These are phyloP conservation scores for Calocybe indica DNA, from an alignment of 768 basidiomycete species.

Conservation along the genomic window DNA sequence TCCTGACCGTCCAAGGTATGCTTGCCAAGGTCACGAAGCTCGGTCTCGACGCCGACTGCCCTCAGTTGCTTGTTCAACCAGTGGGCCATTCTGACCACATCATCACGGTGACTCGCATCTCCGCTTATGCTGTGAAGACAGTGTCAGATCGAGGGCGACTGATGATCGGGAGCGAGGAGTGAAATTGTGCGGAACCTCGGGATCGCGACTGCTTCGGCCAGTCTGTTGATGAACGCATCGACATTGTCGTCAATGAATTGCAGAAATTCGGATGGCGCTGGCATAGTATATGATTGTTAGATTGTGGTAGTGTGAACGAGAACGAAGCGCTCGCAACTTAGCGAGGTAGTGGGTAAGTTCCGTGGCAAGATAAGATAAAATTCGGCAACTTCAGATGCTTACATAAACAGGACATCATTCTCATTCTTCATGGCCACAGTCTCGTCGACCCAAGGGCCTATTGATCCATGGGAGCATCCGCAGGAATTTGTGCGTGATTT, in stretches of 20 bases:
- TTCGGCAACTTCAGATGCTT: conserved; percentile 6
- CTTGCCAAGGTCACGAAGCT: conserved; percentile 68
- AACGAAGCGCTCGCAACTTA: conserved; percentile 1
- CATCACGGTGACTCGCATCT: conserved; percentile 62
- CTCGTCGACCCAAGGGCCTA: conserved; percentile 9
- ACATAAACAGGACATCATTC: neutral
- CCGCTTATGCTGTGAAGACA: conserved; percentile 50
- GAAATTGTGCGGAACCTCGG: conserved; percentile 45
- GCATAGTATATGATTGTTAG: conserved; percentile 25
- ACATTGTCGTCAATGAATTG: conserved; percentile 63
- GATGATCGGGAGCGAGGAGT: neutral
- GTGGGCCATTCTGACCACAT: conserved; percentile 82
- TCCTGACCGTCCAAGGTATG: conserved; percentile 64
- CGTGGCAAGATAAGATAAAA: conserved; percentile 8
- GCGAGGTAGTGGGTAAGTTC: neutral
- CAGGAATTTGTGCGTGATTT: conserved; percentile 8
- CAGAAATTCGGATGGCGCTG: conserved; percentile 43
- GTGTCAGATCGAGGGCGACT: neutral
- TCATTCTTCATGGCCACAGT: conserved; percentile 9
- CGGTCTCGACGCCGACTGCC: conserved; percentile 72
- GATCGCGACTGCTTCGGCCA: conserved; percentile 79
- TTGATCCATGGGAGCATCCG: conserved; percentile 16
- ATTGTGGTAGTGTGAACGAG: neutral
- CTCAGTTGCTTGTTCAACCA: conserved; percentile 75
- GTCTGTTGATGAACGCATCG: conserved; percentile 68